phyloP scores from a whole-genome alignment of 257 asterid genomes.

The Gentiana macrophylla region DNA sequence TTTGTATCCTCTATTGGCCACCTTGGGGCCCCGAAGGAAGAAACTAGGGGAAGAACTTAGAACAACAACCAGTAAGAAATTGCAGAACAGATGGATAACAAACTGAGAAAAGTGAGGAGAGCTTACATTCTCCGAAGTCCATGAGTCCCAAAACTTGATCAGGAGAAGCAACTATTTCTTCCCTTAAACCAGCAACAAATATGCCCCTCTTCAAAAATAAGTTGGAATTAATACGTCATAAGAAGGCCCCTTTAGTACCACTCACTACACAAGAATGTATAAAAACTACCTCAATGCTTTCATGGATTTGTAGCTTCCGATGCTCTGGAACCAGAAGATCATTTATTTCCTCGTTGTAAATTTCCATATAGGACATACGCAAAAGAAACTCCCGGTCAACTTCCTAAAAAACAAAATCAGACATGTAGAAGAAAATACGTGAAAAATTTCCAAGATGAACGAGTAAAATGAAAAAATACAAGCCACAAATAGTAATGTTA shows the following conservation, averaged over 20 bases:
- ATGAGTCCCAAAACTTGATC: slow-evolving; percentile 80
- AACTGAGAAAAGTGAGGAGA: neutral
- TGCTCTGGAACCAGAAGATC: slow-evolving; percentile 95
- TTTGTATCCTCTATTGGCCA: too few relatives aligned
- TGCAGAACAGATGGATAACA: slow-evolving; percentile 1
- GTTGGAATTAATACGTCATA: slow-evolving; percentile 3
- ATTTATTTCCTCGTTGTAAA: slow-evolving; percentile 92
- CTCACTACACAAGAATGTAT: neutral
- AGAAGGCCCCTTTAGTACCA: slow-evolving; percentile 3
- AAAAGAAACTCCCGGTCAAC: slow-evolving; percentile 71
- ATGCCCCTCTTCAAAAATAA: slow-evolving; percentile 61
- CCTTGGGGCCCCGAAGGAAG: too few relatives aligned
- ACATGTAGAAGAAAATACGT: neutral
- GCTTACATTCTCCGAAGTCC: slow-evolving; percentile 91
- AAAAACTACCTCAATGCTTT: slow-evolving; percentile 67
- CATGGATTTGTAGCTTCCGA: slow-evolving; percentile 83
- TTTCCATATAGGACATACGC: slow-evolving; percentile 98
- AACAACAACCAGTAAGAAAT: too few relatives aligned
- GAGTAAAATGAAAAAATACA: too few relatives aligned
- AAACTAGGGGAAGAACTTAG: too few relatives aligned
- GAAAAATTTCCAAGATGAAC: too few relatives aligned
- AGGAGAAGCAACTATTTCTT: slow-evolving; percentile 86
- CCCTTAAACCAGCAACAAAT: slow-evolving; percentile 94
- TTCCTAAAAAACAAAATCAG: slow-evolving; percentile 32
- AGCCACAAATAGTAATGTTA: too few relatives aligned